Evolutionary conservation across 1,284 basidiomycete species (phyloP), one percentile per base, ranked within the genome.

Genomic region (Ceratobasidium sp.): DNA sequence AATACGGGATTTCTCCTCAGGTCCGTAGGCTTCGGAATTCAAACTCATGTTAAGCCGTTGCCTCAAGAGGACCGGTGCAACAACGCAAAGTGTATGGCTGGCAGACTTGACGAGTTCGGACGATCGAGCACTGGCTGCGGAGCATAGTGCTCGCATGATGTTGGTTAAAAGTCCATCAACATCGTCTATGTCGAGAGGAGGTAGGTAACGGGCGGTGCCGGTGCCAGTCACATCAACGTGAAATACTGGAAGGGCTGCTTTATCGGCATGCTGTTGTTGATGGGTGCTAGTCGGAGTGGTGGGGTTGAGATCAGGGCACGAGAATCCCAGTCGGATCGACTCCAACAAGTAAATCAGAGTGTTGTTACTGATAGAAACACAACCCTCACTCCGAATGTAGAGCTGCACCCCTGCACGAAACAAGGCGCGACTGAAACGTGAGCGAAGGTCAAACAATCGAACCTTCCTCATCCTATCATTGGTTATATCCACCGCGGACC

Each of bases 391-490:
- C 7, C 52, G 58, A 3, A 32, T 50, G 47, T 15, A 13, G n/a
- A 62, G 12, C 3, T n/a, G 22, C 5, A 49, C 8, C 7, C 20
- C 45, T 3, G 29, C 20, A 17, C 58, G 47, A 52, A 47, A 29
- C 31, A 52, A 13, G 1, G 58, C 27, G 8, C 58, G 58, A 32
- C 58, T 62, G 22, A 50, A 50, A 17, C 58, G 58, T 3, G 47
- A 45, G 34, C 32, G 45, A 20, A 62, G 45, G 10, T 62, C 45
- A 17, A 35, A n/a, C 20, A 62, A 35, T 7, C 31, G 17, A 1
- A 49, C 17, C 25, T n/a, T n/a, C n/a, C n/a, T n/a, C n/a, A n/a
- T n/a, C n/a, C n/a, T n/a, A n/a, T n/a, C n/a, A n/a, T n/a, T n/a
- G n/a, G n/a, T n/a, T n/a, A n/a, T n/a, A n/a, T n/a, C n/a, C n/a